Evolutionary conservation across 129 eudicot genomes (phyloP).

Genomic region (Daucus carota): DH1_v3.0 NC_030383.2:42225001-42225500

Average conservation of each 20-base stretch:
- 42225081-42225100: slow-evolving; percentile 39
- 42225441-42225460: background rate
- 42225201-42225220: slow-evolving; percentile 33
- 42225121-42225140: slow-evolving; percentile 17
- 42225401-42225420: background rate
- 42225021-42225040: background rate
- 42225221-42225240: slow-evolving; percentile 52
- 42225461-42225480: background rate
- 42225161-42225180: slow-evolving; percentile 37
- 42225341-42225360: background rate
- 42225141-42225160: slow-evolving; percentile 44
- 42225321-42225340: background rate
- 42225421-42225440: background rate
- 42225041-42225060: background rate
- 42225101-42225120: slow-evolving; percentile 24
- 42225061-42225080: slow-evolving; percentile 44
- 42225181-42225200: slow-evolving; percentile 20
- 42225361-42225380: background rate
- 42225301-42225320: background rate
- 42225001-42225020: background rate
- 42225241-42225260: slow-evolving; percentile 7
- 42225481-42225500: background rate
- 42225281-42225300: background rate
- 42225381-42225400: background rate
- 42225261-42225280: background rate